These are phyloP conservation scores for Xerocomus brunneocitrinus DNA, from an alignment of 768 basidiomycete species.

Conservation along the genomic window DNA sequence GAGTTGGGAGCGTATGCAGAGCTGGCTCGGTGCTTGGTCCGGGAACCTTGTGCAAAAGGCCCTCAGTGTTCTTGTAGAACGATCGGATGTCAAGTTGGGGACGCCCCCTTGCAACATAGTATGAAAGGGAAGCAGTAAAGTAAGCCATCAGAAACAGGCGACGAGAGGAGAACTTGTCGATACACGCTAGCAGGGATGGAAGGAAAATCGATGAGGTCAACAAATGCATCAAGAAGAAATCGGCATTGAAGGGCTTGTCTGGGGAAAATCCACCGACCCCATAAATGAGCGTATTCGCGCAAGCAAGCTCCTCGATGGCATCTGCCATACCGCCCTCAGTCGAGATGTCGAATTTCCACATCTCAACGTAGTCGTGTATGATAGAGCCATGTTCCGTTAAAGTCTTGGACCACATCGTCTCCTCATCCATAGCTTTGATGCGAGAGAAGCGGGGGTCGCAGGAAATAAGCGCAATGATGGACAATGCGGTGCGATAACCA, in stretches of 20 bases:
- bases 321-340: slow-evolving; percentile 36
- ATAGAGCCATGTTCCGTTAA: slow-evolving; percentile 32
- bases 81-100: slow-evolving; percentile 28
- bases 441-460: slow-evolving; percentile 40
- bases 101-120: slow-evolving; percentile 33
- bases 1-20: slow-evolving; percentile 24
- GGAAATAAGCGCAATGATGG: slow-evolving; percentile 49
- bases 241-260: slow-evolving; percentile 52
- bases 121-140: slow-evolving; percentile 24
- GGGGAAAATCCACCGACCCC: slow-evolving; percentile 49
- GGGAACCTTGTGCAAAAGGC: slow-evolving; percentile 32
- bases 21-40: slow-evolving; percentile 22
- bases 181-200: slow-evolving; percentile 40
- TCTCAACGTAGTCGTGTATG: slow-evolving; percentile 39
- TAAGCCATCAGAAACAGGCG: slow-evolving; percentile 24
- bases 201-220: slow-evolving; percentile 65
- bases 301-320: slow-evolving; percentile 61
- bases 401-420: slow-evolving; percentile 26
- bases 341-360: slow-evolving; percentile 43
- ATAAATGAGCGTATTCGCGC: slow-evolving; percentile 54
- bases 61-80: slow-evolving; percentile 28
- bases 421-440: slow-evolving; percentile 23
- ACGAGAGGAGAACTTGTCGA: slow-evolving; percentile 27
- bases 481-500: slow-evolving; percentile 35
- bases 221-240: slow-evolving; percentile 69